phyloP scores from a whole-genome alignment of 2,329 filamentous ascomycete genomes.

The Pyricularia grisea region DNA sequence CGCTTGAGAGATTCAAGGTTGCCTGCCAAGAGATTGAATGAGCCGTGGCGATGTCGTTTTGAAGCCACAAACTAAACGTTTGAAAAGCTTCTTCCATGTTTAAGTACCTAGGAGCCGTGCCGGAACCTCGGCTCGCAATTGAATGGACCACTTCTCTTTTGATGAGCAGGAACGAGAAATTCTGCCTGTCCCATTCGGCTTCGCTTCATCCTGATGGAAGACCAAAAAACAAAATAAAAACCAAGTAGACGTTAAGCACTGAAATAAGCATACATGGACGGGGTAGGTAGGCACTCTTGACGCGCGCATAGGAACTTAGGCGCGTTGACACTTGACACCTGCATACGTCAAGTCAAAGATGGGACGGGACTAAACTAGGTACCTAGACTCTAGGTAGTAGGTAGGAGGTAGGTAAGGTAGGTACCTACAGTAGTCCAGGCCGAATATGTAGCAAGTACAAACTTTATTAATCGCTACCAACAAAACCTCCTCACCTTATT shows the following conservation, averaged over 20 bases:
- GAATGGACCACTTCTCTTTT: too few relatives aligned
- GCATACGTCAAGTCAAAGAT: background rate
- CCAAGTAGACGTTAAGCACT: too few relatives aligned
- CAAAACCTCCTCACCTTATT: too few relatives aligned
- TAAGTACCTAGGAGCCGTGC: background rate
- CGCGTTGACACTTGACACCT: background rate
- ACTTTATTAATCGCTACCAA: too few relatives aligned
- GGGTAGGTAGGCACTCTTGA: background rate
- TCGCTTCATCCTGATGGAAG: too few relatives aligned
- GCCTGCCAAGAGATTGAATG: too few relatives aligned
- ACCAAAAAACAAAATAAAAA: too few relatives aligned
- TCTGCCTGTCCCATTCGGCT: too few relatives aligned
- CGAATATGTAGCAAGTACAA: background rate
- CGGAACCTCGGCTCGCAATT: background rate
- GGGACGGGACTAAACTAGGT: background rate
- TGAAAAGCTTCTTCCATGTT: background rate
- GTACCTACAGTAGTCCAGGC: too few relatives aligned
- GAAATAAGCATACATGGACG: background rate
- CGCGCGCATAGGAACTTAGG: background rate
- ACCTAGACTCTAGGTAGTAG: too few relatives aligned
- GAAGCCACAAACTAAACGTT: background rate
- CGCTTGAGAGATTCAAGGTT: background rate
- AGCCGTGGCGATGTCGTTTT: background rate
- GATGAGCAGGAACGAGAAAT: too few relatives aligned
- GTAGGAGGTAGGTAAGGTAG: too few relatives aligned